A percentile compares a stretch with the other conserved stretches of the same genome.
phyloP scores from a whole-genome alignment of 208 protist species.

The Strigomonas culicis region DNA sequence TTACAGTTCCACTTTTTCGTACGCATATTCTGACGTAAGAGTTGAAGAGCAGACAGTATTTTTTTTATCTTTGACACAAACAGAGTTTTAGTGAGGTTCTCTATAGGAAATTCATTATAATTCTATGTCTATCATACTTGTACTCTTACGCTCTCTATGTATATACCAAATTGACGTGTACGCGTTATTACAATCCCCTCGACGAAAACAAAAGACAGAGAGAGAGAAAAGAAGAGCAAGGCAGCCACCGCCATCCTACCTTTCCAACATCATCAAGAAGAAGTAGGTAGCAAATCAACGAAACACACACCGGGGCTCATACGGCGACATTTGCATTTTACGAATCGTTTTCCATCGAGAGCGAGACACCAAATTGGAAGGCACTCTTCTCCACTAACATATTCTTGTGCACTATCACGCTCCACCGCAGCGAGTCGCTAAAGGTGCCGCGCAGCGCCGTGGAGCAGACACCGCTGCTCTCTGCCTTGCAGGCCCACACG shows the following conservation, averaged over 20 bases:
- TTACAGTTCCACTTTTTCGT: background rate
- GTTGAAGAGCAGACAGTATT: too few relatives aligned
- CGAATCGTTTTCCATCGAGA: constrained; percentile 55
- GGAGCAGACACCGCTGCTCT: constrained; percentile 56
- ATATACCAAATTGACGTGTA: too few relatives aligned
- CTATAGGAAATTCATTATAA: background rate
- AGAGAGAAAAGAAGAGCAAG: background rate
- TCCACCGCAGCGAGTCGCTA: constrained; percentile 68
- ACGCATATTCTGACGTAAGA: too few relatives aligned
- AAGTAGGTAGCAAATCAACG: too few relatives aligned
- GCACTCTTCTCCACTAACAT: constrained; percentile 27
- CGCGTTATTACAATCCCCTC: too few relatives aligned
- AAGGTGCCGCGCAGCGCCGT: constrained; percentile 69
- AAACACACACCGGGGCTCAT: too few relatives aligned
- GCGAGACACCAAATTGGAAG: constrained; percentile 47
- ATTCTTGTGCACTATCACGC: constrained; percentile 57
- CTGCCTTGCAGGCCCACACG: constrained; percentile 65
- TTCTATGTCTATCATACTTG: background rate
- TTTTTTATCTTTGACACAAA: too few relatives aligned
- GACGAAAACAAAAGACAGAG: too few relatives aligned
- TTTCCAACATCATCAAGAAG: background rate
- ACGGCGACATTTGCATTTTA: too few relatives aligned
- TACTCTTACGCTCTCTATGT: background rate
- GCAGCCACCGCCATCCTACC: background rate
- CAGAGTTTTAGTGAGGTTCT: too few relatives aligned